Base-by-base conservation (phyloP, 768 basidiomycete species). In the Suillus luteus region DNA sequence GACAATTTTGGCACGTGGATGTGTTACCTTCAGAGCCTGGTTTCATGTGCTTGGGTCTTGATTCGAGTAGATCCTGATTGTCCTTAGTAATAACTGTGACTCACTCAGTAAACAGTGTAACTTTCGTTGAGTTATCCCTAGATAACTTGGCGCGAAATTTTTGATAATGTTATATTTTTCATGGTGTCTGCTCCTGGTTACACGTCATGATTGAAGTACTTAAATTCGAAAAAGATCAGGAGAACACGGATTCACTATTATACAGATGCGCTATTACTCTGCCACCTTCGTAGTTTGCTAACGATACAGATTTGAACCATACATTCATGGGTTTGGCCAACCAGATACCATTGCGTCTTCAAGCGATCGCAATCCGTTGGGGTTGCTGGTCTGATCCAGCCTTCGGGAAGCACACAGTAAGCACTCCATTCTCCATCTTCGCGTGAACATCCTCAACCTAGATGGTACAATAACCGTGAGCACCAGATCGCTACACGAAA, bases 281-380 rank as follows among this genome's bases (percentile, higher is more conserved):
- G 17, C 8, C 15, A 51, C 49, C 27, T 10, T 51, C 8, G 15
- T 3, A 17, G 0, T 14, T 3, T 31, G 15, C 15, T 31, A 31
- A 51, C 27, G 12, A 24, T 49, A 49, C 22, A 24, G 24, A 24
- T 49, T 49, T 49, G 49, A 51, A 17, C n/a, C n/a, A n/a, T n/a
- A 27, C 8, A 11, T 31, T 31, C 15, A 51, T 31, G 3, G 3
- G 8, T 51, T 27, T 15, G 24, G 7, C 15, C 24, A 51, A 27
- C 8, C 49, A 51, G 14, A 51, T 27, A 19, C 14, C 7, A 27
- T 15, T 1, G 24, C 24, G 14, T 51, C 24, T 49, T 49, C 27
- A 51, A 27, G 24, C 49, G 24, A 85, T 66, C 1, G 24, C 49
- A 51, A 51, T 27, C 27, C 8, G 49, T 27, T 51, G 49, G 49